Evolutionary conservation across 495 filamentous ascomycete species (phyloP).

Genomic region (Parathielavia appendiculata): DNA sequence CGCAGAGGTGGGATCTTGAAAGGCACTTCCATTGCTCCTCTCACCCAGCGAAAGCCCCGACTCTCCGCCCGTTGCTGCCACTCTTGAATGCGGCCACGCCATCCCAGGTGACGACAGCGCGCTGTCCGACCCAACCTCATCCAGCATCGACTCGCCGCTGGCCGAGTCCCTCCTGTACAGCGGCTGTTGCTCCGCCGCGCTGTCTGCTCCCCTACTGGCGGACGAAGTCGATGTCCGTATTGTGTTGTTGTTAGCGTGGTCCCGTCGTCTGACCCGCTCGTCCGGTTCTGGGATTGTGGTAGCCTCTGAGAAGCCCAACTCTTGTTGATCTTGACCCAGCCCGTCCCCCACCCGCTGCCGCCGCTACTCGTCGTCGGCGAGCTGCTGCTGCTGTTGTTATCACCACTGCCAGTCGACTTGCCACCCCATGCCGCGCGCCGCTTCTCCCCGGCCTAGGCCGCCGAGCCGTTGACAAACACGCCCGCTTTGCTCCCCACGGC

Average conservation of each 20-base stretch:
- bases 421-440: constrained; percentile 43
- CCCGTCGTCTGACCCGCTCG: not conserved
- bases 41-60: too few species aligned
- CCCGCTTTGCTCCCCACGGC: constrained; percentile 69
- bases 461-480: constrained; percentile 90
- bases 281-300: not conserved
- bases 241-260: not conserved
- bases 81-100: too few species aligned
- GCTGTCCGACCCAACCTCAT: constrained; percentile 33
- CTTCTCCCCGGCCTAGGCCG: constrained; percentile 91
- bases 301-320: constrained; percentile 24
- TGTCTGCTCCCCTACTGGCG: constrained; percentile 11
- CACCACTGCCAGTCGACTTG: constrained; percentile 10
- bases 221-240: constrained; percentile 4
- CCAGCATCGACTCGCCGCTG: constrained; percentile 37
- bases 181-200: constrained; percentile 27
- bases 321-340: constrained; percentile 26
- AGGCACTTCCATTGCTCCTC: too few species aligned
- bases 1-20: too few species aligned
- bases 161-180: constrained; percentile 32
- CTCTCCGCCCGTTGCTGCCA: too few species aligned
- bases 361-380: not conserved
- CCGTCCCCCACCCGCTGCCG: constrained; percentile 37
- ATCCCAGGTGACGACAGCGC: constrained; percentile 25
- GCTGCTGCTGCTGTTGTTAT: not conserved